Percentiles rank a stretch among this genome's conserved stretches.
Conservation (phyloP, 176 grass and related monocot genomes). For the Bolboschoenus planiculmis region DNA sequence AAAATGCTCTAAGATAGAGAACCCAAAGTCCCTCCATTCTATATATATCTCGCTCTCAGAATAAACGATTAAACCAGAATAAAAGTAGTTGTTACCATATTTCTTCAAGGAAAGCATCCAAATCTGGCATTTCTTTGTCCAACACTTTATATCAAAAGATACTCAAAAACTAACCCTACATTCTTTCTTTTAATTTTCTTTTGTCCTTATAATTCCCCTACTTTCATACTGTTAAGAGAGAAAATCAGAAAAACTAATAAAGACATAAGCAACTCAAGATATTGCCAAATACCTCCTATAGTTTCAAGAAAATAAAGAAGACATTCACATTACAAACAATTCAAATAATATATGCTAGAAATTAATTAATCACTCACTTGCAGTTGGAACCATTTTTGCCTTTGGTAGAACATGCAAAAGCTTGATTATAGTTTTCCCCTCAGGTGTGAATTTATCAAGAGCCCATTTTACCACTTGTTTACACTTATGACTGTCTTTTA, state of each 20-base stretch:
- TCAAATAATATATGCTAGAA: background rate
- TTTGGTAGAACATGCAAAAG: slow-evolving; percentile 54
- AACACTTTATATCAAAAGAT: background rate
- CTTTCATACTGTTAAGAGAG: background rate
- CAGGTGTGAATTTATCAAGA: slow-evolving; percentile 70
- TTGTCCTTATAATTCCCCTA: background rate
- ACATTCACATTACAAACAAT: background rate
- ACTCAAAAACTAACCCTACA: background rate
- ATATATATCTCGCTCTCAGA: background rate
- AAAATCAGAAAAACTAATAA: background rate
- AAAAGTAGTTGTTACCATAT: background rate
- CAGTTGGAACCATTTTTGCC: slow-evolving; percentile 75
- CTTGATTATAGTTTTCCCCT: slow-evolving; percentile 55
- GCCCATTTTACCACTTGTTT: slow-evolving; percentile 80
- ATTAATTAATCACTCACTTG: slow-evolving; percentile 52
- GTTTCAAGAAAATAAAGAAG: background rate
- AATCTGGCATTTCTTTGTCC: background rate
- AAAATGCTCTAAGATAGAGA: background rate
- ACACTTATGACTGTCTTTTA: slow-evolving; percentile 50
- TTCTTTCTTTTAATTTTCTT: background rate
- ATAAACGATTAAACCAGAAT: background rate
- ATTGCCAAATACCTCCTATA: background rate
- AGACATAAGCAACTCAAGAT: background rate
- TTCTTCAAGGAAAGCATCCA: background rate
- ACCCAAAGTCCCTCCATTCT: background rate